Evolutionary conservation across 108 stramenopile genomes (phyloP), one percentile per base, ranked within the genome.

Genomic region (Stephanodiscus minutulus): DNA sequence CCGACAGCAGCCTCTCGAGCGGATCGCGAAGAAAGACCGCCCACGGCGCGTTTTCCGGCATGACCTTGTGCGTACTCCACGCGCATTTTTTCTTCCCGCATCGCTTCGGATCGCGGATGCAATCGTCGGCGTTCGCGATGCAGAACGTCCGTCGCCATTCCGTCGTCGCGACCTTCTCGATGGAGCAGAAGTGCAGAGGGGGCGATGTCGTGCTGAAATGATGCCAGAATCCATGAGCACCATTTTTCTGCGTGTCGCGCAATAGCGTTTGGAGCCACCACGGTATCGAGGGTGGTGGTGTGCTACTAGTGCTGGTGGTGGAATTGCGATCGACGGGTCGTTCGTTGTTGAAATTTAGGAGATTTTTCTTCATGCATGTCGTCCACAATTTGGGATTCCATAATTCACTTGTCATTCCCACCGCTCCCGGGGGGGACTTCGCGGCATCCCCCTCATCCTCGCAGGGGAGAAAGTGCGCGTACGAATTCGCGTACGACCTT

Each of bases 251-350:
- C 5, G 47, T 33, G 57, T 88, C 87, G 5, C 82, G 79, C 18
- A 86, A 36, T 2, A 88, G 57, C 2, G 87, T 88, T 39, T 72
- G 82, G 49, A 86, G 84, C 87, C 87, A 86, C 85, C 87, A 86
- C 3, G 83, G 83, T 20, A 76, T 66, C 39, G 11, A 11, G 10
- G 11, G 8, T 39, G 74, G 43, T 22, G 71, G 29, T 27, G 10
- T 3, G 10, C 0, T 10, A 10, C 5, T 56, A 6, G 0, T 31
- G 24, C 7, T 31, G 55, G 8, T 25, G 12, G 15, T 37, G 0
- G 41, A 28, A 20, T 43, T 18, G 33, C 59, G 55, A 15, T 56
- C 43, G 25, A 24, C n/a, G 7, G 44, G 22, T 1, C 18, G 41
- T 6, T 1, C 7, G 29, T 52, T 3, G 27, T 70, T 57, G 33